A percentile compares a stretch with the other conserved stretches of the same genome.
Conservation (phyloP, 345 rosid species). For the Pugionium dolabratum region DNA sequence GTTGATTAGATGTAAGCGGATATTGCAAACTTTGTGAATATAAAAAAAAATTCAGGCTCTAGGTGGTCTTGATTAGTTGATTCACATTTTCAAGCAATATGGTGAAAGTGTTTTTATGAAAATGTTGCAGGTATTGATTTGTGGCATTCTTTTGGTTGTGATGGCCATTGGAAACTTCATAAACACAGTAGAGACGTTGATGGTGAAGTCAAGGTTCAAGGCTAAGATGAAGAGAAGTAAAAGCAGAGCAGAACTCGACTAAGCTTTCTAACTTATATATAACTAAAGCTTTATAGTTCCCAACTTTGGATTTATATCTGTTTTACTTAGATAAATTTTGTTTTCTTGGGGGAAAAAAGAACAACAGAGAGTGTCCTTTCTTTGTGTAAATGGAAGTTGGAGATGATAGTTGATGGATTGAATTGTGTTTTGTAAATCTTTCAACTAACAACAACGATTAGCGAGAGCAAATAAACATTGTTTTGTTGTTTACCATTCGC, state of each 20-base stretch:
- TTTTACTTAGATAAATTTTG: conserved; percentile 21
- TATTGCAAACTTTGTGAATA: background rate
- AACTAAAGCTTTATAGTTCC: conserved; percentile 28
- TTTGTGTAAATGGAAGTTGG: conserved; percentile 38
- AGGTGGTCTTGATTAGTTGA: background rate
- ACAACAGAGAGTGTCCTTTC: background rate
- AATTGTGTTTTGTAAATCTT: conserved; percentile 18
- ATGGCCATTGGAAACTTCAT: conserved; percentile 93
- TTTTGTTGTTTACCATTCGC: background rate
- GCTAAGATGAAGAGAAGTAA: conserved; percentile 94
- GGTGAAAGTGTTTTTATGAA: background rate
- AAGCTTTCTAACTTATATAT: conserved; percentile 23
- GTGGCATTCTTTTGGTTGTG: conserved; percentile 76
- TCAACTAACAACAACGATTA: conserved; percentile 8
- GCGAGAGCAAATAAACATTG: too few species aligned
- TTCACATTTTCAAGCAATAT: background rate
- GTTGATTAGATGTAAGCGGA: too few species aligned
- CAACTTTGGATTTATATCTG: conserved; percentile 21
- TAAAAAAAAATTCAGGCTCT: background rate
- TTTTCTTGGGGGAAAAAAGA: conserved; percentile 21
- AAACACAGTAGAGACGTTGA: conserved; percentile 81
- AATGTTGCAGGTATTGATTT: conserved; percentile 62
- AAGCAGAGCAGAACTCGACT: conserved; percentile 69
- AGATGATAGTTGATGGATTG: conserved; percentile 28
- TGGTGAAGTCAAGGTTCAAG: conserved; percentile 86